Conservation (phyloP, 768 basidiomycete species). For the Cytidiella melzeri region DNA sequence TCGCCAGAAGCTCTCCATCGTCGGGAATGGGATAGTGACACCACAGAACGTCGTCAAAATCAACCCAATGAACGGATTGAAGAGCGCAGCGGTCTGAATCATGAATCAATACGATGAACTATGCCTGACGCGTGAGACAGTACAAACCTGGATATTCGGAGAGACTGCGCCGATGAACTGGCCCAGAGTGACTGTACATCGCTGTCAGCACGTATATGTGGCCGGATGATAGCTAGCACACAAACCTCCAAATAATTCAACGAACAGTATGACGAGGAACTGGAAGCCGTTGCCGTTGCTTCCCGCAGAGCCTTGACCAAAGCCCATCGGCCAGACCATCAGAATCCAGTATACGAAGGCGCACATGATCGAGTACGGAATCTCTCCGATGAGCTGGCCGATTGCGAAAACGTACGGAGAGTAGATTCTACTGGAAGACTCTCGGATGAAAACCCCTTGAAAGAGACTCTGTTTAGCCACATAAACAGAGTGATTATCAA, state of each 20-base stretch:
- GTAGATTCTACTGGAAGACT: constrained; percentile 82
- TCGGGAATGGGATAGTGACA: constrained; percentile 67
- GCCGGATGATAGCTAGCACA: too few species aligned
- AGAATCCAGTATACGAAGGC: constrained; percentile 70
- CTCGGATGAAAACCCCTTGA: constrained; percentile 38
- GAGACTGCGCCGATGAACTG: constrained; percentile 71
- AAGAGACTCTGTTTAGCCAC: background rate
- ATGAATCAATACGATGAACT: constrained; percentile 11
- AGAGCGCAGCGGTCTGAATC: constrained; percentile 59
- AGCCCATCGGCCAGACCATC: constrained; percentile 67
- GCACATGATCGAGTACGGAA: constrained; percentile 70
- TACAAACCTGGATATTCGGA: constrained; percentile 58
- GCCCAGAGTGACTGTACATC: constrained; percentile 63
- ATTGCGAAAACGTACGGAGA: constrained; percentile 81
- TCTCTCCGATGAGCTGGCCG: constrained; percentile 74
- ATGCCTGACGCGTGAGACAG: constrained; percentile 10
- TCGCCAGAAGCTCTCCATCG: constrained; percentile 61
- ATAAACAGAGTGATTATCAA: background rate
- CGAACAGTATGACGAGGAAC: constrained; percentile 61
- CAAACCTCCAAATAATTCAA: constrained; percentile 50
- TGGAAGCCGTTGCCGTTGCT: constrained; percentile 65
- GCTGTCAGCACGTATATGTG: too few species aligned
- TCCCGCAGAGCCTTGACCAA: constrained; percentile 57
- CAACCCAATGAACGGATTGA: constrained; percentile 69
- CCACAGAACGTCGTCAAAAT: constrained; percentile 74